These are phyloP conservation scores for Dalbergia cultrata DNA, from an alignment of 306 rosid species.

Conservation along the genomic window DNA sequence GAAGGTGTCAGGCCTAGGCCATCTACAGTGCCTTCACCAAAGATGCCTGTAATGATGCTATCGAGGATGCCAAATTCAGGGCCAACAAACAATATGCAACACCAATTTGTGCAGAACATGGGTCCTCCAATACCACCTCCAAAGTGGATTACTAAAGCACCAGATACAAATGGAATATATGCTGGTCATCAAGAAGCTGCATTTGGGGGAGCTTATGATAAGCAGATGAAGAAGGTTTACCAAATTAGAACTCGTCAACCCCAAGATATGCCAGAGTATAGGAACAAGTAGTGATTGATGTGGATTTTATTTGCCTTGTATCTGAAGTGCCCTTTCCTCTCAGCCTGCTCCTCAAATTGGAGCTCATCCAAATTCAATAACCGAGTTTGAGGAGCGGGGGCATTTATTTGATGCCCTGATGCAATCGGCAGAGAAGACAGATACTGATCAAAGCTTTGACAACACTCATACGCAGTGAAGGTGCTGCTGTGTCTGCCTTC, in stretches of 20 bases:
- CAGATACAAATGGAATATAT: conserved; percentile 59
- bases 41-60: conserved; percentile 45
- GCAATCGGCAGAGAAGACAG: conserved; percentile 8
- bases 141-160: conserved; percentile 76
- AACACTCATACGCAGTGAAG: conserved; percentile 35
- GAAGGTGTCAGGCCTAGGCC: conserved; percentile 61
- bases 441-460: conserved; percentile 26
- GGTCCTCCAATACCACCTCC: conserved; percentile 89
- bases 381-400: conserved; percentile 21
- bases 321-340: conserved; percentile 39
- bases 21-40: conserved; percentile 47
- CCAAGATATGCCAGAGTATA: conserved; percentile 58
- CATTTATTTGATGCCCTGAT: conserved; percentile 22
- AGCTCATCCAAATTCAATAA: conserved; percentile 40
- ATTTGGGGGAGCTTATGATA: conserved; percentile 62
- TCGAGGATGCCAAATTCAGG: conserved; percentile 57
- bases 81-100: conserved; percentile 53
- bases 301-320: conserved; percentile 45
- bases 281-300: conserved; percentile 53
- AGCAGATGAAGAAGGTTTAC: conserved; percentile 70
- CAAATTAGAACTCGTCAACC: conserved; percentile 64
- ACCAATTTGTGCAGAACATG: conserved; percentile 55
- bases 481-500: conserved; percentile 30
- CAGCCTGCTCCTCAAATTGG: conserved; percentile 40
- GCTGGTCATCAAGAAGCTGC: conserved; percentile 65